These are phyloP conservation scores for Nemania sp. DNA, from an alignment of 2,329 filamentous ascomycete genomes.

Conservation along the genomic window DNA sequence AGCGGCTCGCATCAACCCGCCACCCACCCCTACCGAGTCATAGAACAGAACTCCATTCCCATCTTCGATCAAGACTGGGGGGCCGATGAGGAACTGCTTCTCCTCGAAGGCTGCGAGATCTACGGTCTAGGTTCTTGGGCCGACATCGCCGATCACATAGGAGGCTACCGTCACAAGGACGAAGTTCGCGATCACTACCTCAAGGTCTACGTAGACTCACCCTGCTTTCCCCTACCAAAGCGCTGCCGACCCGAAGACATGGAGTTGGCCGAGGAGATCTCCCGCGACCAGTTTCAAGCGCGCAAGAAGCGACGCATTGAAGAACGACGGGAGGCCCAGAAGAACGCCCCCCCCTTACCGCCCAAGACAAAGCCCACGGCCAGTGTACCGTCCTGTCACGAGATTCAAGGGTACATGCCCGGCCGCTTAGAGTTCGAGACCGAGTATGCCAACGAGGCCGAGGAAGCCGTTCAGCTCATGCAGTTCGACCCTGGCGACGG, in stretches of 20 bases:
- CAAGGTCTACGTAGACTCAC: conserved; percentile 81
- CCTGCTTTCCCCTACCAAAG: conserved; percentile 83
- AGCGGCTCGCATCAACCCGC: conserved; percentile 85
- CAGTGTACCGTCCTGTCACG: conserved; percentile 93
- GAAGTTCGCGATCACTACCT: conserved; percentile 96
- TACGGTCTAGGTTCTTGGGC: conserved; percentile 98
- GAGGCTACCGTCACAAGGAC: conserved; percentile 90
- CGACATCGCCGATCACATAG: conserved; percentile 97
- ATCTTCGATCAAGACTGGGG: conserved; percentile 97
- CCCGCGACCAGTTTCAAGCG: conserved; percentile 89
- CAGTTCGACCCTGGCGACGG: conserved; percentile 97
- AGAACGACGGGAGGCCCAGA: conserved; percentile 83
- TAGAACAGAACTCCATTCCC: conserved; percentile 97
- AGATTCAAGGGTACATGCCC: conserved; percentile 98
- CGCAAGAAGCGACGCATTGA: conserved; percentile 94
- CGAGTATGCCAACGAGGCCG: conserved; percentile 95
- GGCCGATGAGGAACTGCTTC: conserved; percentile 91
- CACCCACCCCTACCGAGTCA: conserved; percentile 87
- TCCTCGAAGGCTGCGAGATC: conserved; percentile 92
- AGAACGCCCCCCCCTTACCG: conserved; percentile 78
- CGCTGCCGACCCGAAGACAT: conserved; percentile 83
- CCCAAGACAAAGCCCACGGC: conserved; percentile 96
- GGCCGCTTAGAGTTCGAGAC: conserved; percentile 96
- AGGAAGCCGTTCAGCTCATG: conserved; percentile 98
- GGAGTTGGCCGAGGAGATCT: conserved; percentile 76